Evolutionary conservation across 2,329 filamentous ascomycete species (phyloP), one percentile per base, ranked within the genome.

Genomic region (Xylariaceae sp.): DNA sequence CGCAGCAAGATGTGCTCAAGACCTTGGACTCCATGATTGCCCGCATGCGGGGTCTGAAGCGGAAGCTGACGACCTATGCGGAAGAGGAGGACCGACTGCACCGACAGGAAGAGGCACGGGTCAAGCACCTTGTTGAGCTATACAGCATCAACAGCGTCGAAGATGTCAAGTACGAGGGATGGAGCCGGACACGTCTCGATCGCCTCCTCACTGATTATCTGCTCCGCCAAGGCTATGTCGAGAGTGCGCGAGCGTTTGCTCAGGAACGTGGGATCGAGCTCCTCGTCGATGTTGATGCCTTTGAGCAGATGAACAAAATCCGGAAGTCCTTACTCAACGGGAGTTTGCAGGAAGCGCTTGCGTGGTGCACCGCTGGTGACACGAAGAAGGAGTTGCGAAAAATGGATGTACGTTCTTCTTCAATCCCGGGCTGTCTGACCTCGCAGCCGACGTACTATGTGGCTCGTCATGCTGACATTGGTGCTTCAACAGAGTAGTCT

Each of bases 311-410:
- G 77, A 88, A 88, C 62, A 82, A 82, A 60, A 91, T 97, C 65
- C 86, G 90, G 60, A 81, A 87, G 67, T 89, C 87, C 62, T 76
- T 99, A 61, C 77, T 83, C 49, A 80, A 81, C 45, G 86, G 87
- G 37, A 89, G 86, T 66, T 88, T 93, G 3, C 80, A 81, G 42
- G 89, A 95, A 68, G 92, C 92, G 18, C 75, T 99, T 57, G 83
- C 85, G 10, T 99, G 94, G 94, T 97, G 94, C 73, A 84, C 81
- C 13, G 70, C 70, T 2, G 70, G 70, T 2, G 93, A 97, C 69
- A 96, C 97, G 74, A 94, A 95, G 74, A 92, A 93, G 69, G 89
- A 92, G 63, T 77, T 99, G 61, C 89, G 92, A 71, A 96, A 94
- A 79, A 88, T 90, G 75, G 88, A 90, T 73, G 89, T 90, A 73